These are phyloP conservation scores for Isabelozyma rhagii DNA, from an alignment of 805 yeast species.

Conservation along the genomic window DNA sequence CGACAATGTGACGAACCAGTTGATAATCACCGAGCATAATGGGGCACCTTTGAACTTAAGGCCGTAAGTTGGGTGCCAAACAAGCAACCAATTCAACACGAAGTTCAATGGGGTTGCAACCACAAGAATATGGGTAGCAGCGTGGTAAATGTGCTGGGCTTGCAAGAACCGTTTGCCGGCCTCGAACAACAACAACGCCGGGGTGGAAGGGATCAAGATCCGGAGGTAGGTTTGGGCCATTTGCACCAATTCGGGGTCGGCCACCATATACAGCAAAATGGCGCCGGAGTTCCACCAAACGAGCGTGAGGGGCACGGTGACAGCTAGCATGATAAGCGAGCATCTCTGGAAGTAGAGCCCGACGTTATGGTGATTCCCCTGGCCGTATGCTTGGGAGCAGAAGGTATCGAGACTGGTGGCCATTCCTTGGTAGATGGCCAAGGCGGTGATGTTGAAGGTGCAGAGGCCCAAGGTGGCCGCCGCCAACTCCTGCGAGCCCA, in stretches of 20 bases:
- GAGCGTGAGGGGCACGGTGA: slow-evolving; percentile 14
- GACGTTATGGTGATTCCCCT: slow-evolving; percentile 14
- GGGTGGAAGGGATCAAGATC: slow-evolving; percentile 63
- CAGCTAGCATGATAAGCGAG: slow-evolving; percentile 50
- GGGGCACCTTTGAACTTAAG: slow-evolving; percentile 84
- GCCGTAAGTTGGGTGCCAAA: slow-evolving; percentile 68
- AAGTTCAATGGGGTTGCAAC: slow-evolving; percentile 72
- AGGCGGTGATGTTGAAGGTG: slow-evolving; percentile 72
- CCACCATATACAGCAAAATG: slow-evolving; percentile 45
- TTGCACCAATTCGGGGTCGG: slow-evolving; percentile 49
- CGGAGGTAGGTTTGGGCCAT: slow-evolving; percentile 61
- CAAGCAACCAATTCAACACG: slow-evolving; percentile 64
- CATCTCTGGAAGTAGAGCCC: slow-evolving; percentile 21
- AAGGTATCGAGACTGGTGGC: slow-evolving; percentile 21
- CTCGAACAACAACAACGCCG: slow-evolving; percentile 77
- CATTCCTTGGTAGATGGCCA: slow-evolving; percentile 71
- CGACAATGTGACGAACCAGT: slow-evolving; percentile 54
- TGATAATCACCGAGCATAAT: slow-evolving; percentile 65
- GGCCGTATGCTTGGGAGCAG: slow-evolving; percentile 22
- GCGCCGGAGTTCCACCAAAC: slow-evolving; percentile 60
- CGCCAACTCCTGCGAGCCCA: slow-evolving; percentile 74
- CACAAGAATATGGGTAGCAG: slow-evolving; percentile 67
- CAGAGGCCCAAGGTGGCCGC: slow-evolving; percentile 79
- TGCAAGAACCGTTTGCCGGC: slow-evolving; percentile 78
- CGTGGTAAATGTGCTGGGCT: slow-evolving; percentile 84